Base-by-base conservation (phyloP, 345 rosid genomes). In the Mercurialis annua region DNA sequence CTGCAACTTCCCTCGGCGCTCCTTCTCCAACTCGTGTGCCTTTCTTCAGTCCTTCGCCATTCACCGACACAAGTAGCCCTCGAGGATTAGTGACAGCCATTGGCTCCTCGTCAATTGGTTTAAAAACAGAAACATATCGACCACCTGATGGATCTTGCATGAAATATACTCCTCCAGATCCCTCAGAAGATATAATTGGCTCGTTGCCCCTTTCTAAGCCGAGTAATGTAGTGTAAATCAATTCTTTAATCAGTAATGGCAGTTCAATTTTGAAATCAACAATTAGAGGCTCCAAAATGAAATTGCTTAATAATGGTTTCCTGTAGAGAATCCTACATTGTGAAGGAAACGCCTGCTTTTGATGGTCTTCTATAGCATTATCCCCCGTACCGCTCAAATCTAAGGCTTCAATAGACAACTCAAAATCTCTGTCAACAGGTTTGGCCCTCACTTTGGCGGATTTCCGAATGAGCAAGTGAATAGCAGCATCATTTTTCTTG, bases 51-150 rank as follows among this genome's bases (percentile, higher is more conserved):
- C 96, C 98, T 80, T 89, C 90, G 10, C 98, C 96, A 36, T 84
- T 82, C 15, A 76, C 49, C 21, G 96, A 89, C 71, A 86, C 24
- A 17, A 88, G 77, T 34, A 80, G 76, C 29, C 87, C 94, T 11
- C 48, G 82, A 5, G 96, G 98, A 62, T 92, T 92, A 73, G 87
- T 92, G 65, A 83, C 79, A 57, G 98, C 92, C 90, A 86, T 77
- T 59, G 98, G 98, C 69, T 92, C 98, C 79, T 92, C 98, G 69
- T 92, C 96, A 44, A 77, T 75, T 59, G 98, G 98, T 73, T 92
- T 92, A 62, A 92, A 89, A 68, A 92, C 90, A 7, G 98, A 86
- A 46, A 82, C 73, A 65, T 78, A 87, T 29, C 78, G 79, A 70
- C 73, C 73, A 66, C 92, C 92, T 15, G 87, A 82, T 44, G 75